phyloP scores from a whole-genome alignment of 2,329 filamentous ascomycete genomes.

The Beauveria asiatica region DNA sequence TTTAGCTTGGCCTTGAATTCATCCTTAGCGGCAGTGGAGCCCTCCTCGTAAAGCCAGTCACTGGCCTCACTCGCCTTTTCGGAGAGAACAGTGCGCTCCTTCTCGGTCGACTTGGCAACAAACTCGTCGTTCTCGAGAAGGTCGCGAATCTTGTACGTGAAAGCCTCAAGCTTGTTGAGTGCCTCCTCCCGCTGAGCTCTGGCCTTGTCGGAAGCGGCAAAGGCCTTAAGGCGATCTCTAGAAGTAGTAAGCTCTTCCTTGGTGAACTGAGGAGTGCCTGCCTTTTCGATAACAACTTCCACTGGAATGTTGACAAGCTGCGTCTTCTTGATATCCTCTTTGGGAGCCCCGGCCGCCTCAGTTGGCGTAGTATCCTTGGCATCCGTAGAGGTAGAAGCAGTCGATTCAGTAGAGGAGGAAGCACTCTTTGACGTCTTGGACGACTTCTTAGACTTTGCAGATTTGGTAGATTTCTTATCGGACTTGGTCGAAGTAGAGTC shows the following conservation, averaged over 20 bases:
- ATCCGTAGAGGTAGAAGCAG: slow-evolving; percentile 39
- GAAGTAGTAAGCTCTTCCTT: slow-evolving; percentile 40
- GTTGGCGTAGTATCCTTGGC: slow-evolving; percentile 38
- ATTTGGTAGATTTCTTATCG: slow-evolving; percentile 22
- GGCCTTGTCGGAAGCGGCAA: slow-evolving; percentile 75
- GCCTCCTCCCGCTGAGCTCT: slow-evolving; percentile 74
- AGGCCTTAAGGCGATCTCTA: slow-evolving; percentile 69
- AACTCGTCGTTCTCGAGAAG: slow-evolving; percentile 72
- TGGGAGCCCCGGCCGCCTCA: slow-evolving; percentile 29
- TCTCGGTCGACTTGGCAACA: slow-evolving; percentile 58
- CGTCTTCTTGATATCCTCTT: slow-evolving; percentile 49
- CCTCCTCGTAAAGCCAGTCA: slow-evolving; percentile 88
- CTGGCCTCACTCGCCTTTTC: slow-evolving; percentile 59
- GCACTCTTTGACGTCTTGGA: slow-evolving; percentile 13
- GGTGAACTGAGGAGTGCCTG: slow-evolving; percentile 40
- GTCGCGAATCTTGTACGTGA: slow-evolving; percentile 82
- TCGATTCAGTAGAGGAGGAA: slow-evolving; percentile 16
- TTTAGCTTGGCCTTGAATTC: slow-evolving; percentile 70
- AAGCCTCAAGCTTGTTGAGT: slow-evolving; percentile 86
- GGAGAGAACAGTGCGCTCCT: slow-evolving; percentile 58
- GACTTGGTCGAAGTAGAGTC: slow-evolving; percentile 27
- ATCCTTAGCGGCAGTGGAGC: slow-evolving; percentile 64
- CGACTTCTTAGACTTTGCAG: slow-evolving; percentile 9
- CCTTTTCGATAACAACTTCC: slow-evolving; percentile 38
- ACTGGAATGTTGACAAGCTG: slow-evolving; percentile 49